These are phyloP conservation scores for Buxus sempervirens DNA, from an alignment of 164 flowering plant species.

Conservation along the genomic window DNA sequence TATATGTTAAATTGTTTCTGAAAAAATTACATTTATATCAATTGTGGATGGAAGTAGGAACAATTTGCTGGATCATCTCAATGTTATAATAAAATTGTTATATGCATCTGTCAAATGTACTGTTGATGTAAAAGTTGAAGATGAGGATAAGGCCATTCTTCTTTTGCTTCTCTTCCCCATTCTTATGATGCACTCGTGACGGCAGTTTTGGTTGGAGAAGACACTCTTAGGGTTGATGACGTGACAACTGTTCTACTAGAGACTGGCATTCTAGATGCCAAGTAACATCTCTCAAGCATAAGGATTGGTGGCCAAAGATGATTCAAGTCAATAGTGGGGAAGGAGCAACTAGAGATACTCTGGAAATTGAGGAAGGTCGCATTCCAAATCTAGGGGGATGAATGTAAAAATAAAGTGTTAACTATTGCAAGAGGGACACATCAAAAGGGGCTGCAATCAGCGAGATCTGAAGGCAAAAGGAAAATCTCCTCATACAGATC, in stretches of 20 bases:
- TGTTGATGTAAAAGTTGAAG: not conserved
- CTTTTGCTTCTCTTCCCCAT: not conserved
- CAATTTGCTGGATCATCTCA: not conserved
- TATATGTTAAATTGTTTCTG: too few relatives aligned
- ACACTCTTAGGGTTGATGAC: not conserved
- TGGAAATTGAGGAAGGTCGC: not conserved
- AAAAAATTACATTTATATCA: too few relatives aligned
- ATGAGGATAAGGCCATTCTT: not conserved
- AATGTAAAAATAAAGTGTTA: not conserved
- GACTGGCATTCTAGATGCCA: not conserved
- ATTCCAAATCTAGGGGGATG: not conserved
- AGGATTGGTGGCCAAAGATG: not conserved
- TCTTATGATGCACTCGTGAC: not conserved
- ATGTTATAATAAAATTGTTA: too few relatives aligned
- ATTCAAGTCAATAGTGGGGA: not conserved
- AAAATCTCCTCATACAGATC: not conserved
- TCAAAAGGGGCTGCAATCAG: not conserved
- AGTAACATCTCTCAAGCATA: not conserved
- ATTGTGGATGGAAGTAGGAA: not conserved
- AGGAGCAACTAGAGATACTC: too few relatives aligned
- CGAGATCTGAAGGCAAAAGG: not conserved
- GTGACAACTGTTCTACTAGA: not conserved
- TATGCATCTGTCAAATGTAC: not conserved
- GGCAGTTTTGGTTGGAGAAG: not conserved
- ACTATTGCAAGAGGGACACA: not conserved